These are phyloP conservation scores for Amphichorda felina DNA, from an alignment of 2,329 filamentous ascomycete genomes.

Conservation along the genomic window DNA sequence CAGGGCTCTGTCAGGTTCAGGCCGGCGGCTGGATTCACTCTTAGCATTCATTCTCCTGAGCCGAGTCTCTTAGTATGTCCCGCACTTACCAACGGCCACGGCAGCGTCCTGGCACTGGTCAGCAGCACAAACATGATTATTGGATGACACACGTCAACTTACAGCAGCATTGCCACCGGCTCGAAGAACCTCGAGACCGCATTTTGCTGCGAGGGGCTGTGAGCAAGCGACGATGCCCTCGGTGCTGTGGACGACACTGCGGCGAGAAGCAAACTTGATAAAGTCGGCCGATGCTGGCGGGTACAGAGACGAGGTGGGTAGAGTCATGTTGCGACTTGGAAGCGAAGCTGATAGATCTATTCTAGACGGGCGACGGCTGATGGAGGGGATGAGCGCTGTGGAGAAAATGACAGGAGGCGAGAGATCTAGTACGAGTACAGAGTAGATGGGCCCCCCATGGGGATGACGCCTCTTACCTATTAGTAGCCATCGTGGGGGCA, in stretches of 20 bases:
- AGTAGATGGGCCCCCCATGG: too few species aligned
- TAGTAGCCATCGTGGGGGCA: too few species aligned
- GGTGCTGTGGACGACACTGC: conserved; percentile 88
- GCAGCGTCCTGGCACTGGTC: conserved; percentile 64
- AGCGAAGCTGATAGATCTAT: too few species aligned
- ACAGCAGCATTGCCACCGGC: conserved; percentile 90
- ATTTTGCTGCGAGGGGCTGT: conserved; percentile 80
- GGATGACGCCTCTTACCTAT: too few species aligned
- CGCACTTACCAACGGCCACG: conserved; percentile 64
- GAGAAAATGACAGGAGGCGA: too few species aligned
- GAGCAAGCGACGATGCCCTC: conserved; percentile 85
- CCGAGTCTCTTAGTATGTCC: background rate
- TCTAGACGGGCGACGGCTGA: too few species aligned
- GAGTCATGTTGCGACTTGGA: conserved; percentile 37
- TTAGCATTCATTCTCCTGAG: background rate
- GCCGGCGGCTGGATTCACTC: conserved; percentile 54
- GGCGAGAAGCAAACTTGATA: conserved; percentile 60
- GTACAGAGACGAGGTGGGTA: conserved; percentile 33
- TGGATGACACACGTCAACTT: conserved; percentile 23
- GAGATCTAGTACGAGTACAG: too few species aligned
- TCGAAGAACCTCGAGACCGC: conserved; percentile 73
- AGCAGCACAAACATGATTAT: background rate
- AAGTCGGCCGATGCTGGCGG: conserved; percentile 36
- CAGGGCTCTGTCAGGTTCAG: conserved; percentile 89
- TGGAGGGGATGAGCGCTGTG: too few species aligned